phyloP scores from a whole-genome alignment of 169 alveolate species.

The Plasmodium knowlesi region DNA sequence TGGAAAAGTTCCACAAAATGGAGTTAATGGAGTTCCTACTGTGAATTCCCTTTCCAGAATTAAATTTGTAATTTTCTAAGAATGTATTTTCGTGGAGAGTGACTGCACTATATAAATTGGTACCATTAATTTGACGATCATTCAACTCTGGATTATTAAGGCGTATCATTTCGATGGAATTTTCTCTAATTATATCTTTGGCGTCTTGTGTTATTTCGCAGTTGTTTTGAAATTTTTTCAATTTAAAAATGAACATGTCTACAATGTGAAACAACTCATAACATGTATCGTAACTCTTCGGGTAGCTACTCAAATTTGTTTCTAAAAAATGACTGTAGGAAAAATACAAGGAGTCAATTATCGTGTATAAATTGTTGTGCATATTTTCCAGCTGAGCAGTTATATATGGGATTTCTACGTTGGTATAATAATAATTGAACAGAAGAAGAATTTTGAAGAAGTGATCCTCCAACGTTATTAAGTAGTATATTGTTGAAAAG shows the following conservation, averaged over 20 bases:
- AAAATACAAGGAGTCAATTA: slow-evolving; percentile 33
- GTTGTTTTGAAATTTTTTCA: slow-evolving; percentile 49
- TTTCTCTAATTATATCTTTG: slow-evolving; percentile 6
- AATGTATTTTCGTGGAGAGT: not conserved
- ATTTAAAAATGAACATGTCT: slow-evolving; percentile 28
- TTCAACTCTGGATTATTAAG: not conserved
- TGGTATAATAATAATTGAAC: slow-evolving; percentile 42
- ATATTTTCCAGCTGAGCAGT: slow-evolving; percentile 47
- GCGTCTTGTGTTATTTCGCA: slow-evolving; percentile 8
- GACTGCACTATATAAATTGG: not conserved
- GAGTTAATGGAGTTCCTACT: not conserved
- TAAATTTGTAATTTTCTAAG: slow-evolving; percentile 3
- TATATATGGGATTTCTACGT: slow-evolving; percentile 6
- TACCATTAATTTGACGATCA: not conserved
- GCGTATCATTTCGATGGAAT: slow-evolving; percentile 4
- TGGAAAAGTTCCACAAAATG: slow-evolving; percentile 6
- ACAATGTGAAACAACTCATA: slow-evolving; percentile 59
- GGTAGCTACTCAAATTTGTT: slow-evolving; percentile 31
- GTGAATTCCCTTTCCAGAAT: not conserved
- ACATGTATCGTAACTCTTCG: slow-evolving; percentile 56
- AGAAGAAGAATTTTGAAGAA: slow-evolving; percentile 33
- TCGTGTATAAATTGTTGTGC: slow-evolving; percentile 48
- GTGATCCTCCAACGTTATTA: slow-evolving; percentile 45
- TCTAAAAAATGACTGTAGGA: slow-evolving; percentile 37
- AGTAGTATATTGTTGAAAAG: slow-evolving; percentile 41